Evolutionary conservation across 2,329 filamentous ascomycete genomes (phyloP).

Genomic region (Teratosphaeriaceae sp.): DNA sequence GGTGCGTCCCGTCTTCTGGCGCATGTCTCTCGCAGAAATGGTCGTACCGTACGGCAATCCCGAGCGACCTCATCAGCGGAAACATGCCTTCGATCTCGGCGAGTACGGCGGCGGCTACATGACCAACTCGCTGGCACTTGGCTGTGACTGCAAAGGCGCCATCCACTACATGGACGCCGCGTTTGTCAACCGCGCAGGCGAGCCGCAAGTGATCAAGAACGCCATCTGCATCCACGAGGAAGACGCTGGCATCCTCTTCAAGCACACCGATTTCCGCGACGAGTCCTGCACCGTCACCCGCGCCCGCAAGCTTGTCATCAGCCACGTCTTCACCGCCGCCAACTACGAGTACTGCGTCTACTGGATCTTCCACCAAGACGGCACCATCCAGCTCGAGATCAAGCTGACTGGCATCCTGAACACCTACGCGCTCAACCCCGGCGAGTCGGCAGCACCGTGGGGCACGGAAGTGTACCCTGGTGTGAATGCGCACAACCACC

Average conservation of each 20-base stretch:
- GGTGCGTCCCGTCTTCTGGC: constrained; percentile 75
- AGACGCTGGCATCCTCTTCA: constrained; percentile 86
- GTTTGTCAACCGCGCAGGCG: constrained; percentile 68
- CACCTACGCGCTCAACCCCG: constrained; percentile 75
- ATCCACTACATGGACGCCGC: constrained; percentile 89
- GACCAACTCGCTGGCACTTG: constrained; percentile 69
- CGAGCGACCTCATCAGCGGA: constrained; percentile 71
- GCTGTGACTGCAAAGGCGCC: constrained; percentile 80
- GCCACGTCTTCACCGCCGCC: constrained; percentile 88
- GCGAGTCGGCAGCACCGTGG: constrained; percentile 79
- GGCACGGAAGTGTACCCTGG: constrained; percentile 86
- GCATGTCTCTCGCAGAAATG: constrained; percentile 87
- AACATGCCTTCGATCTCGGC: constrained; percentile 72
- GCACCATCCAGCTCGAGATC: constrained; percentile 85
- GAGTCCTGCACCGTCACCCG: constrained; percentile 81
- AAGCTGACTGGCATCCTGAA: constrained; percentile 87
- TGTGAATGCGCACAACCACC: constrained; percentile 93
- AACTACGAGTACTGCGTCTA: constrained; percentile 89
- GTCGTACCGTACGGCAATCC: constrained; percentile 84
- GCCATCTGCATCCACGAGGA: constrained; percentile 95
- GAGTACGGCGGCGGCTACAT: constrained; percentile 80
- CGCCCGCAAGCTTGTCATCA: constrained; percentile 76
- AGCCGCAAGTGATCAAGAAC: constrained; percentile 79
- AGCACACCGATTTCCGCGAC: constrained; percentile 81
- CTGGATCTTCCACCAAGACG: constrained; percentile 90